phyloP scores from a whole-genome alignment of 1,139 yeast genomes.

The Pichia cactophila region DNA sequence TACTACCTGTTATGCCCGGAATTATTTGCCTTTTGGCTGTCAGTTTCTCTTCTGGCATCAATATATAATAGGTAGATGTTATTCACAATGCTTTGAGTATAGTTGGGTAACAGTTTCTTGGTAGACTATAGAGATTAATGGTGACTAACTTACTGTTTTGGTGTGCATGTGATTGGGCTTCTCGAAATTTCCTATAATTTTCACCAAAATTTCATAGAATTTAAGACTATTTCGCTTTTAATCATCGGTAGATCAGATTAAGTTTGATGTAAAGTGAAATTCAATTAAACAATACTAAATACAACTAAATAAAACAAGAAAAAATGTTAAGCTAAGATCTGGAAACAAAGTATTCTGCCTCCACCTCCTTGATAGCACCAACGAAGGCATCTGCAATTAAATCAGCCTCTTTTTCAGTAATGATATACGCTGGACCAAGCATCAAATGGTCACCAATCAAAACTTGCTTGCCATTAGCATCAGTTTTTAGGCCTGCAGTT shows the following conservation, averaged over 20 bases:
- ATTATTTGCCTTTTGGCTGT: conserved; percentile 1
- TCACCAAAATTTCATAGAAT: no score
- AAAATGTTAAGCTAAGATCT: background rate
- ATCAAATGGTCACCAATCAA: conserved; percentile 42
- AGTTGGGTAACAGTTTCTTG: no score
- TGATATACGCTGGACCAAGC: conserved; percentile 44
- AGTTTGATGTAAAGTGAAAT: background rate
- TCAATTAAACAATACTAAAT: background rate
- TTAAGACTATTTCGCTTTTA: no score
- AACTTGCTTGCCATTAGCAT: conserved; percentile 17
- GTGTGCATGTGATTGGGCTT: no score
- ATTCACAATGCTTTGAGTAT: no score
- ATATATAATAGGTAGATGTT: background rate
- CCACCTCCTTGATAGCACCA: conserved; percentile 15
- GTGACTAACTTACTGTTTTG: no score
- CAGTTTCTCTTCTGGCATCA: background rate
- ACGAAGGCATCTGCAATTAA: conserved; percentile 16
- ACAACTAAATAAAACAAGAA: background rate
- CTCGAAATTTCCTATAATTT: no score
- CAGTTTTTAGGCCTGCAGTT: conserved; percentile 30
- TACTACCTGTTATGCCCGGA: conserved; percentile 35
- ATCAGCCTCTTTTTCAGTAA: conserved; percentile 41
- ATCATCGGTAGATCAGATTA: no score
- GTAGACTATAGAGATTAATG: no score
- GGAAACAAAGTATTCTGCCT: conserved; percentile 13